phyloP scores from a whole-genome alignment of 306 rosid species.

The Castanea sativa region DNA sequence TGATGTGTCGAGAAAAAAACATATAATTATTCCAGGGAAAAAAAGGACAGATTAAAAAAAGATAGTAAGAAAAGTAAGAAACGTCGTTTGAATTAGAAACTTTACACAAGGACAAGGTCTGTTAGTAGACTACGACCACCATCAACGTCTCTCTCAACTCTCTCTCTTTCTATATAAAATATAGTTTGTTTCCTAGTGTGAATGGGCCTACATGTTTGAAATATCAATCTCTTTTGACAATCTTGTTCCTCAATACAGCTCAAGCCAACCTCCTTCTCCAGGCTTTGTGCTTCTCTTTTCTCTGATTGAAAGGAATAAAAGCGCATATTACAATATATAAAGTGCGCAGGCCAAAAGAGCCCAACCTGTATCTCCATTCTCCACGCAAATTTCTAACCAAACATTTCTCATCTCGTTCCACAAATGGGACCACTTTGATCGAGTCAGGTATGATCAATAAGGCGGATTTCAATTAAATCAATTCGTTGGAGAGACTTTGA shows the following conservation, averaged over 20 bases:
- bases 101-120: not conserved
- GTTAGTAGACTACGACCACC: conserved; percentile 8
- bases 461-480: not conserved
- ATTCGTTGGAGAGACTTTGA: not conserved
- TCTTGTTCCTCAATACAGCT: conserved; percentile 35
- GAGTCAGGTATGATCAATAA: not conserved
- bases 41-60: not conserved
- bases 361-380: conserved; percentile 1
- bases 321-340: not conserved
- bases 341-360: not conserved
- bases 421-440: not conserved
- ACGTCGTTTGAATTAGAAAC: too few relatives aligned
- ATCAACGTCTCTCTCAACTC: not conserved
- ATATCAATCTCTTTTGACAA: conserved; percentile 24
- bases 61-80: not conserved
- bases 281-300: conserved; percentile 18
- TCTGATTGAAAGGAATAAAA: not conserved
- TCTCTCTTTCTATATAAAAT: not conserved
- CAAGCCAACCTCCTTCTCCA: conserved; percentile 29
- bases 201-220: conserved; percentile 41
- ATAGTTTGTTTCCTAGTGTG: conserved; percentile 12
- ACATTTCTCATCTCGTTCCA: not conserved
- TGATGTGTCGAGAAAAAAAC: not conserved
- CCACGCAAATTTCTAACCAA: conserved; percentile 3
- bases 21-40: not conserved